These are phyloP conservation scores for Aspergillus indologenus DNA, from an alignment of 495 filamentous ascomycete species.

Conservation along the genomic window DNA sequence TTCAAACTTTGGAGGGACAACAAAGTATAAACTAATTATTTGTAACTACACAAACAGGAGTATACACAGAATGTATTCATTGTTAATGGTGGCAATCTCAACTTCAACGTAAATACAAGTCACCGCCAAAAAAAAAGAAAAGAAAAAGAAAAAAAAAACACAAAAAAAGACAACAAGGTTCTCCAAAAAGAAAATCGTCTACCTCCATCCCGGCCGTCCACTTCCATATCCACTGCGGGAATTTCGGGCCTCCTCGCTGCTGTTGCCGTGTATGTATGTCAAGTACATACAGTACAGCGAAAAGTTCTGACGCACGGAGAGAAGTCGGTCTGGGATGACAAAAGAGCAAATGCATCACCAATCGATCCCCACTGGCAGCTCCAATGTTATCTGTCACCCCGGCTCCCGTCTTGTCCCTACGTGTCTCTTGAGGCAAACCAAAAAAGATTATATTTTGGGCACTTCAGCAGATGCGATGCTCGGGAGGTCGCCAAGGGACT, in stretches of 20 bases:
- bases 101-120: not conserved
- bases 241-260: constrained; percentile 3
- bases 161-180: too few relatives aligned
- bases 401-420: constrained; percentile 4
- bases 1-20: too few relatives aligned
- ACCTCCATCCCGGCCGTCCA: too few relatives aligned
- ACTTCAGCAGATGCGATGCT: constrained; percentile 70
- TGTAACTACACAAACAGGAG: not conserved
- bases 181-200: too few relatives aligned
- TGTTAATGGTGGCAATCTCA: not conserved
- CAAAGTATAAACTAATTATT: too few relatives aligned
- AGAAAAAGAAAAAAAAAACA: too few relatives aligned
- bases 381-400: constrained; percentile 18
- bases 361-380: constrained; percentile 2
- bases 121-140: not conserved
- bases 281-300: not conserved
- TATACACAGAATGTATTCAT: not conserved
- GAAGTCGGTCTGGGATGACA: constrained; percentile 17
- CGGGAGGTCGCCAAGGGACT: constrained; percentile 82
- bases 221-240: not conserved
- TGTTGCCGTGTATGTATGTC: not conserved
- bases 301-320: constrained; percentile 11
- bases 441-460: constrained; percentile 8
- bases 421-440: constrained; percentile 6
- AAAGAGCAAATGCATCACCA: constrained; percentile 10